Base-by-base conservation (phyloP, 805 yeast species). In the Candida insectorum region DNA sequence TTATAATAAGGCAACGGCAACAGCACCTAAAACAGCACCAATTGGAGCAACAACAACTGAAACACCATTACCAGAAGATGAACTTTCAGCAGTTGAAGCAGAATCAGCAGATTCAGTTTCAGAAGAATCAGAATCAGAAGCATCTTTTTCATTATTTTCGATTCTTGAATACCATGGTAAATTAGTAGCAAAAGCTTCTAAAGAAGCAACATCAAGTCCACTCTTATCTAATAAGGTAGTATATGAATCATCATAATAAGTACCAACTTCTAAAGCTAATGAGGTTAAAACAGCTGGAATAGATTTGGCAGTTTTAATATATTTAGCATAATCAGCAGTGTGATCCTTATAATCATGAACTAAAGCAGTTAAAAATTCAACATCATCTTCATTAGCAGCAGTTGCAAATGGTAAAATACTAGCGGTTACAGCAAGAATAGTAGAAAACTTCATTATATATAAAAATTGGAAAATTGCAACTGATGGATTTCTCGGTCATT, bases 121-220 rank as follows among this genome's bases (percentile, higher is more conserved):
- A 26, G 33, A 28, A 23, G 37, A 12, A 18, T 19, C 20, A 15
- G 40, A 27, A 5, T 33, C n/a, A 20, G 31, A n/a, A 16, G 34
- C 34, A 9, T 28, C 31, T n/a, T 14, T 19, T 5, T 17, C 31
- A 6, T 21, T 34, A 6, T 16, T 27, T 10, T 34, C 36, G 21
- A 45, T 34, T 33, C 50, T 36, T n/a, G 43, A 32, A 54, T 52
- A 61, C 71, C 71, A 64, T 14, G 69, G 68, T 44, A 64, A 56
- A 16, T 47, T 44, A 14, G 64, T 54, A 21, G 65, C 69, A 41
- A 48, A 60, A 3, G 40, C 26, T 40, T 39, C 47, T 41, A 63
- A 51, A 26, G 39, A 43, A 16, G 24, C 28, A 30, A 54, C 41
- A 39, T 53, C 37, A 12, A 55, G 27, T 3, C 38, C 41, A 13